phyloP scores from a whole-genome alignment of 768 basidiomycete genomes.

The Cystofilobasidium bisporidii region DNA sequence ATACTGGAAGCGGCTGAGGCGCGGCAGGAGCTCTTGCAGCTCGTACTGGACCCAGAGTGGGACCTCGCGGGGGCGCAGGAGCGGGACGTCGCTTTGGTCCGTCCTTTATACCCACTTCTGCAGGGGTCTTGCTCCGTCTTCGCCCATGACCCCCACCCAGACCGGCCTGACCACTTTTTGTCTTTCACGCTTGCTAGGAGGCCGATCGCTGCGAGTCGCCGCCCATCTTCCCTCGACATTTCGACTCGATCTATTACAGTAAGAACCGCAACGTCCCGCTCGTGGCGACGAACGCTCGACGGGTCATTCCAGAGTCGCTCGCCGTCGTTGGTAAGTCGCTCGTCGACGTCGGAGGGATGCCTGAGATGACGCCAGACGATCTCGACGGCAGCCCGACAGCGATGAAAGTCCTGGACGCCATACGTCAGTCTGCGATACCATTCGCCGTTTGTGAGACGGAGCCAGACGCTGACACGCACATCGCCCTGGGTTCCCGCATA shows the following conservation, averaged over 20 bases:
- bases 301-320: not conserved
- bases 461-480: no score
- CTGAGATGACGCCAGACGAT: not conserved
- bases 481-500: not conserved
- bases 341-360: not conserved
- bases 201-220: not conserved
- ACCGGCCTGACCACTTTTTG: no score
- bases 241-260: not conserved
- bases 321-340: not conserved
- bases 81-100: not conserved
- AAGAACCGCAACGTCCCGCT: not conserved
- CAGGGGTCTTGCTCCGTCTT: no score
- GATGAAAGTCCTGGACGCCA: not conserved
- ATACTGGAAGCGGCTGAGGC: not conserved
- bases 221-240: not conserved
- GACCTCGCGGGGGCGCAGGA: not conserved
- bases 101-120: no score
- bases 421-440: not conserved
- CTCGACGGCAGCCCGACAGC: not conserved
- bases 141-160: no score
- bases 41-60: not conserved
- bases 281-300: no score
- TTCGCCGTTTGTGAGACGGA: no score
- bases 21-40: not conserved
- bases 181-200: not conserved